Base-by-base conservation (phyloP, 495 filamentous ascomycete species). In the Aspergillus funiculosus region DNA sequence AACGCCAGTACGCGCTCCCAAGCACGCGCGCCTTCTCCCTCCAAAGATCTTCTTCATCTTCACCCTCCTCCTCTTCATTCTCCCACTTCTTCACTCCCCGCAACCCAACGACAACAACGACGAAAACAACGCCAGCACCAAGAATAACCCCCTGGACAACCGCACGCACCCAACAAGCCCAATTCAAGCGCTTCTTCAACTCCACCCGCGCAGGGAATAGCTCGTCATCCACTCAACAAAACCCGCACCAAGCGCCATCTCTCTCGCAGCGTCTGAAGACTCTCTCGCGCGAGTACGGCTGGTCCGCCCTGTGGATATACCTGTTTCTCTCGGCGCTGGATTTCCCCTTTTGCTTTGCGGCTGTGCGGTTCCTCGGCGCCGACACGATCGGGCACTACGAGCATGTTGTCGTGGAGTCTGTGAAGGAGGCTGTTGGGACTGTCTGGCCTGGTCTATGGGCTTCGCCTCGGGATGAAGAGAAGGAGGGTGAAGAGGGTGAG, bases 231-330 rank as follows among this genome's bases (percentile, higher is more conserved):
- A 43, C 40, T 32, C 34, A 43, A 19, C 28, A 43, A 26, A 7
- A 27, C 2, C 40, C 40, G 11, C 45, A 29, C 17, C 50, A 76
- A 50, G 58, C 75, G 17, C 66, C 63, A 10, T 78, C 83, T 1
- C 59, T 95, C 5, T 80, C 85, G 0, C 77, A 74, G 44, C 76
- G 86, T 7, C 61, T 97, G 47, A 84, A 78, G 58, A 86, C 86
- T 54, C 74, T 97, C n/a, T 87, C 85, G 0, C 77, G 83, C 30
- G 94, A 96, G 66, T 99, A 99, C 61, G 92, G 92, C 28, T 96
- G 89, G 86, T 76, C 86, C 7, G 89, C 90, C 2, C 61, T 94
- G n/a, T 89, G 91, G 6, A 85, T 99, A 2, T 99, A 99, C 65
- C 63, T 95, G 6, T 66, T 66, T 0, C 69, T 99, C 27, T 88